Evolutionary conservation across 768 basidiomycete genomes (phyloP).

Genomic region (Phaeolepiota aurea): DNA sequence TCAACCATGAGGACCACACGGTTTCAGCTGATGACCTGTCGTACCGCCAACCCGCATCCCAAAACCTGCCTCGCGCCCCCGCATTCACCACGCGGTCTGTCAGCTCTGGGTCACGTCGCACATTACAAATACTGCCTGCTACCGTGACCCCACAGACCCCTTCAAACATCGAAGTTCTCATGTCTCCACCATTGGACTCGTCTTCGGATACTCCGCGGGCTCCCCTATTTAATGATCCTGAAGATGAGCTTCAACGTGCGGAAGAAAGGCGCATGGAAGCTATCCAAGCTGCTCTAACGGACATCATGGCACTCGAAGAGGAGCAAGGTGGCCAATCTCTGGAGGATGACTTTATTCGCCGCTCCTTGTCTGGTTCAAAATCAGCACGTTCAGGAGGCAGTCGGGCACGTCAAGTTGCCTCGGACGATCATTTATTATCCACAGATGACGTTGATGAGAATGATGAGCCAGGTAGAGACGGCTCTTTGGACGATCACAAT

Average conservation of each 20-base stretch:
- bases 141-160: conserved; percentile 15
- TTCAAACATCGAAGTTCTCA: conserved; percentile 74
- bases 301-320: conserved; percentile 86
- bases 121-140: conserved; percentile 16
- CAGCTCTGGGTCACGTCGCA: conserved; percentile 30
- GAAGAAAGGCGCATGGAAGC: conserved; percentile 90
- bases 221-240: conserved; percentile 76
- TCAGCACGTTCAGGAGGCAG: background rate
- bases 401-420: conserved; percentile 20
- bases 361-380: background rate
- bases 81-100: conserved; percentile 29
- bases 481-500: conserved; percentile 31
- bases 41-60: conserved; percentile 5
- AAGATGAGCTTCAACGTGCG: conserved; percentile 59
- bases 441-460: conserved; percentile 33
- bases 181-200: conserved; percentile 56
- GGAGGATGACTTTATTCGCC: background rate
- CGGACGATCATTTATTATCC: conserved; percentile 12
- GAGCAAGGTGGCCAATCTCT: conserved; percentile 9
- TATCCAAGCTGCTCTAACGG: conserved; percentile 91
- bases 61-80: conserved; percentile 12
- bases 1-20: too few relatives aligned
- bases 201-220: conserved; percentile 51
- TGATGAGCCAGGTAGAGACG: conserved; percentile 36
- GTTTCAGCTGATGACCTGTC: conserved; percentile 1